Evolutionary conservation across 2,329 filamentous ascomycete genomes (phyloP).

Genomic region (Aureobasidium namibiae): DNA sequence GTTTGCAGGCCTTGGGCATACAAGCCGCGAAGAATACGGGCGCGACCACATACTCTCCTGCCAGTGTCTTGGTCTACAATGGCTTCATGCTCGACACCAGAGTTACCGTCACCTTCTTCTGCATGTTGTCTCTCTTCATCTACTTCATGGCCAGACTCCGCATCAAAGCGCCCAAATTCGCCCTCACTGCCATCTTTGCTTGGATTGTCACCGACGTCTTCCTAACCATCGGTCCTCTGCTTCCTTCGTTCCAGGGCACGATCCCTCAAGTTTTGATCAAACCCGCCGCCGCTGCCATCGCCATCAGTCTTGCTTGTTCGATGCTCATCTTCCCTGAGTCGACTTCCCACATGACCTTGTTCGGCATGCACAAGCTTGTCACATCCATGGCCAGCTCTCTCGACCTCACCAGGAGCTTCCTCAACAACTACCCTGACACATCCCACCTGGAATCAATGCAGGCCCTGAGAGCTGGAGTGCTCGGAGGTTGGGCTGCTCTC

Average conservation of each 20-base stretch:
- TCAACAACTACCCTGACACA: neutral
- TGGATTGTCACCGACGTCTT: conserved; percentile 13
- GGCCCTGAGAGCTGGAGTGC: neutral
- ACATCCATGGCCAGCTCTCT: neutral
- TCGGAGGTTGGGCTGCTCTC: conserved; percentile 9
- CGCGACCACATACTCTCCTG: neutral
- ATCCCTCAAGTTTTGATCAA: conserved; percentile 12
- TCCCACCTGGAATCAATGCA: conserved; percentile 5
- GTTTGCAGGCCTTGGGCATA: neutral
- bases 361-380: conserved; percentile 8
- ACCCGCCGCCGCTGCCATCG: conserved; percentile 10
- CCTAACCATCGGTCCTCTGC: conserved; percentile 8
- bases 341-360: conserved; percentile 11
- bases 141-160: conserved; percentile 14
- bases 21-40: neutral
- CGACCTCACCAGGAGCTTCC: neutral
- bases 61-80: conserved; percentile 3
- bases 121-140: conserved; percentile 14
- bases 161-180: conserved; percentile 10
- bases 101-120: conserved; percentile 14
- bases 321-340: conserved; percentile 14
- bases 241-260: conserved; percentile 10
- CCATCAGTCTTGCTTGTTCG: conserved; percentile 10
- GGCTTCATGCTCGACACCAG: conserved; percentile 13
- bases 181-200: conserved; percentile 10